phyloP scores from a whole-genome alignment of 371 early-diverging fungal species.

The Mortierella sp. region DNA sequence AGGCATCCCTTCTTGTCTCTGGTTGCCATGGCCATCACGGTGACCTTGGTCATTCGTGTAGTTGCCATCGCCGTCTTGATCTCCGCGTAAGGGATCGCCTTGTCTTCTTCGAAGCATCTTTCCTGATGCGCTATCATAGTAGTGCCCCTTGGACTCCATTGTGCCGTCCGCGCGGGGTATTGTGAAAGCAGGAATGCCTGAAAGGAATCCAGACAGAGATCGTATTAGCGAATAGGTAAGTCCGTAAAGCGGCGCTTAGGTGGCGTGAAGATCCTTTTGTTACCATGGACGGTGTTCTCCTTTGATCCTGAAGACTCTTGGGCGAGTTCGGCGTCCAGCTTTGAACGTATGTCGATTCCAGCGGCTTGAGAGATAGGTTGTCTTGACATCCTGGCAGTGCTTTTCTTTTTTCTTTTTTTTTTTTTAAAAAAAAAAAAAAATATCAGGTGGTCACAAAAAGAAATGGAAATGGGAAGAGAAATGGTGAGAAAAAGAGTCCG shows the following conservation, averaged over 20 bases:
- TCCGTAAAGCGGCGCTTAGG: too few species aligned
- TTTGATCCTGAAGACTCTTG: slow-evolving; percentile 27
- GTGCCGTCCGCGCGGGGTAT: slow-evolving; percentile 50
- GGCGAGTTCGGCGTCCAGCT: slow-evolving; percentile 17
- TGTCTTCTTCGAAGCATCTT: slow-evolving; percentile 42
- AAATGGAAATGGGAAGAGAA: too few species aligned
- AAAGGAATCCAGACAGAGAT: not conserved
- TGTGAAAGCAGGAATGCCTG: slow-evolving; percentile 50
- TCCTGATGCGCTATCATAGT: not conserved
- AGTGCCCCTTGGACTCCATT: slow-evolving; percentile 21
- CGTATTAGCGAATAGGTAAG: not conserved
- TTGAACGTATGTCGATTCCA: slow-evolving; percentile 18
- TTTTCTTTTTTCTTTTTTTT: too few species aligned
- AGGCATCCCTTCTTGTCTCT: slow-evolving; percentile 4
- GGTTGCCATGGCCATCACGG: slow-evolving; percentile 2
- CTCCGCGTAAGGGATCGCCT: slow-evolving; percentile 14
- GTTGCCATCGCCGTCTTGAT: slow-evolving; percentile 41
- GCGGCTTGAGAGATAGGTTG: slow-evolving; percentile 17
- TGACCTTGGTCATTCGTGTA: slow-evolving; percentile 32
- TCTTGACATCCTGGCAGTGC: slow-evolving; percentile 18
- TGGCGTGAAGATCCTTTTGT: too few species aligned
- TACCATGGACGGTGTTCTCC: slow-evolving; percentile 38
- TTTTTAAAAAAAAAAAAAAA: too few species aligned
- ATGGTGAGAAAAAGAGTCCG: too few species aligned
- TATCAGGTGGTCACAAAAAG: too few species aligned